These are phyloP conservation scores for Collybiopsis confluens DNA, from an alignment of 768 basidiomycete genomes.

Conservation along the genomic window DNA sequence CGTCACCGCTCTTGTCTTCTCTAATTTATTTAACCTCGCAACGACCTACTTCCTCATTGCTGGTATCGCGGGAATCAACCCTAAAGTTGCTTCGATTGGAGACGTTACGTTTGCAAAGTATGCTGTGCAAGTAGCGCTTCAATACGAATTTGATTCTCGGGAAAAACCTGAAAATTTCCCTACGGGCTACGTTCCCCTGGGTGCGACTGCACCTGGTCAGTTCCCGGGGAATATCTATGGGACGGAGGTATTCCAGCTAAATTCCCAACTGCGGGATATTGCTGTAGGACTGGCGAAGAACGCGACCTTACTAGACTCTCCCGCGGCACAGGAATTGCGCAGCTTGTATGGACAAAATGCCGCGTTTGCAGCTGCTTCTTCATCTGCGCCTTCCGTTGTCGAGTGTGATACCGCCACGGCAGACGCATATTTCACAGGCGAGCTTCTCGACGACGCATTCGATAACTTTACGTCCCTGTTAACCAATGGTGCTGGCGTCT, in stretches of 20 bases:
- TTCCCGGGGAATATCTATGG: constrained; percentile 29
- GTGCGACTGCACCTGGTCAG: constrained; percentile 21
- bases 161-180: constrained; percentile 29
- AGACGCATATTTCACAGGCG: constrained; percentile 32
- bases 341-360: constrained; percentile 19
- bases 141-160: constrained; percentile 38
- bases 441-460: constrained; percentile 29
- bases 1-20: constrained; percentile 27
- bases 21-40: constrained; percentile 30
- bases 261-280: constrained; percentile 31
- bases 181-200: constrained; percentile 33
- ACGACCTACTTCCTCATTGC: constrained; percentile 38
- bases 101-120: constrained; percentile 33
- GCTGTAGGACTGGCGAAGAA: constrained; percentile 23
- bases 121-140: constrained; percentile 31
- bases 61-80: constrained; percentile 37
- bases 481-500: constrained; percentile 26
- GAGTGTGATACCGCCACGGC: constrained; percentile 34
- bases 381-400: constrained; percentile 26
- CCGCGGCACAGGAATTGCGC: constrained; percentile 26
- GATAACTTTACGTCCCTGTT: constrained; percentile 31
- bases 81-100: constrained; percentile 32
- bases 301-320: constrained; percentile 29
- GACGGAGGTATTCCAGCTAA: constrained; percentile 44
- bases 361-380: constrained; percentile 22